phyloP scores from a whole-genome alignment of 2,329 filamentous ascomycete species.

The Fusarium subtropicale region DNA sequence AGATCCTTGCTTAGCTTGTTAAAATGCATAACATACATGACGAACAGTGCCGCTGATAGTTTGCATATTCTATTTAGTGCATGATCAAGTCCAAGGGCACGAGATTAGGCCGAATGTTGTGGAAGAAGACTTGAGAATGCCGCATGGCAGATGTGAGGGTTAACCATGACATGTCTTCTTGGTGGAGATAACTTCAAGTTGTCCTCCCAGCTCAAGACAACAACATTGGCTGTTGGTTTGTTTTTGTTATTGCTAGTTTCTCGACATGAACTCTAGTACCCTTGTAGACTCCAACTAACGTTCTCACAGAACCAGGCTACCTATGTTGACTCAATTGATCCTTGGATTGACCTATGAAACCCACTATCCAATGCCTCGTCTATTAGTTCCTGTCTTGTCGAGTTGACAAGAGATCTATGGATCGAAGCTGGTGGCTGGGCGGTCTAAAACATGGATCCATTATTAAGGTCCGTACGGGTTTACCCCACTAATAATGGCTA shows the following conservation, averaged over 20 bases:
- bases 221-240: neutral
- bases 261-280: neutral
- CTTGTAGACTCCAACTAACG: neutral
- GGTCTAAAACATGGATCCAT: neutral
- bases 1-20: constrained; percentile 1
- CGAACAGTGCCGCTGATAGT: neutral
- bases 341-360: neutral
- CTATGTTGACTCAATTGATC: neutral
- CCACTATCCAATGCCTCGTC: neutral
- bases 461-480: neutral
- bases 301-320: neutral
- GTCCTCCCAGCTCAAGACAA: neutral
- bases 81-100: neutral
- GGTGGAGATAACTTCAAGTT: neutral
- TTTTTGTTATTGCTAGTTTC: neutral
- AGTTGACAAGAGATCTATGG: neutral
- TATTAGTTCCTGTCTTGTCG: neutral
- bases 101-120: neutral
- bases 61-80: neutral
- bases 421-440: neutral
- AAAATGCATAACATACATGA: constrained; percentile 3
- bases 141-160: neutral
- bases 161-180: neutral
- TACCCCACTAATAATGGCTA: constrained; percentile 13
- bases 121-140: neutral